Evolutionary conservation across 2,329 filamentous ascomycete species (phyloP).

Genomic region (Zopfia rhizophila): DNA sequence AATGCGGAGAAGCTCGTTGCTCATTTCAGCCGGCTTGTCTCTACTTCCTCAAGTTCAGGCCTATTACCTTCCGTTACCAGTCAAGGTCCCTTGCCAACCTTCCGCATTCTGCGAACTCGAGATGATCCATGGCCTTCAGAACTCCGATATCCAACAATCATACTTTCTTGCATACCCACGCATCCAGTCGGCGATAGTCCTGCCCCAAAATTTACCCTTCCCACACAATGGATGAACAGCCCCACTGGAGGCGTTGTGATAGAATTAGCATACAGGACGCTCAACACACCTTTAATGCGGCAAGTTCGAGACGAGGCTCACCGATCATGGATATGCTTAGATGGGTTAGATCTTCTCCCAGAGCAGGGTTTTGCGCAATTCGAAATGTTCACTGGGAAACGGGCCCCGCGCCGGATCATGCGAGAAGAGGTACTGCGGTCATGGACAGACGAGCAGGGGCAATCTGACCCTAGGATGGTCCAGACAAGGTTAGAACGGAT

Average conservation of each 20-base stretch:
- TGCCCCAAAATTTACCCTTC: conserved; percentile 76
- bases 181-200: conserved; percentile 71
- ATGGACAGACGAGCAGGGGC: conserved; percentile 46
- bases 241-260: conserved; percentile 79
- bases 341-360: conserved; percentile 78
- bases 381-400: conserved; percentile 79
- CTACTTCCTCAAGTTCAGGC: conserved; percentile 29
- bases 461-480: conserved; percentile 43
- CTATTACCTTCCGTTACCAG: conserved; percentile 24
- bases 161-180: conserved; percentile 80
- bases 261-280: conserved; percentile 77
- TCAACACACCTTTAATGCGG: conserved; percentile 75
- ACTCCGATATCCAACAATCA: conserved; percentile 74
- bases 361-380: conserved; percentile 86
- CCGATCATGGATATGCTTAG: conserved; percentile 77
- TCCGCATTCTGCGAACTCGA: conserved; percentile 68
- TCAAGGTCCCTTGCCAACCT: conserved; percentile 53
- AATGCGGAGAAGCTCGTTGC: conserved; percentile 74
- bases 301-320: conserved; percentile 71
- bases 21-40: conserved; percentile 71
- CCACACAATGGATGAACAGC: conserved; percentile 75
- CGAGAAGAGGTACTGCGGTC: conserved; percentile 66
- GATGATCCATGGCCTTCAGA: conserved; percentile 72
- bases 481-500: conserved; percentile 45
- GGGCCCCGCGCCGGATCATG: conserved; percentile 77